Conservation (phyloP, 2,329 filamentous ascomycete genomes). For the Aureobasidium sp. region DNA sequence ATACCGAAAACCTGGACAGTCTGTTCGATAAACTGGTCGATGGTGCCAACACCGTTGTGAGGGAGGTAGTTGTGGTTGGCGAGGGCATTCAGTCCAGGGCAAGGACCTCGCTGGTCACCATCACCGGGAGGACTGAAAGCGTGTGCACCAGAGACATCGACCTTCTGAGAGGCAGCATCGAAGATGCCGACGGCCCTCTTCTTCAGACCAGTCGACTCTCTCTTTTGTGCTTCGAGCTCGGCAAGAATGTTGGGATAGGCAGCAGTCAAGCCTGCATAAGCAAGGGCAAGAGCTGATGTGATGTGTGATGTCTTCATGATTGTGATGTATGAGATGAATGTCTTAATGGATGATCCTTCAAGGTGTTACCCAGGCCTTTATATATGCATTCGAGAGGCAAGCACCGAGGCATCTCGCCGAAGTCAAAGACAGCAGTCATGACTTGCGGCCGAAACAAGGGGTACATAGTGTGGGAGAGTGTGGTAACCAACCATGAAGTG, state of each 20-base stretch:
- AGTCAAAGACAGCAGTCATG: neutral
- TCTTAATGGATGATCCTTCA: neutral
- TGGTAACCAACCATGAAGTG: neutral
- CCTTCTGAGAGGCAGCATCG: slow-evolving; percentile 26
- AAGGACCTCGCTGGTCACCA: slow-evolving; percentile 27
- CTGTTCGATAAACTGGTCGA: slow-evolving; percentile 28
- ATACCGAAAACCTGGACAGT: slow-evolving; percentile 29
- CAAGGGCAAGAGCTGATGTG: slow-evolving; percentile 17
- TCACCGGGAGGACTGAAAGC: slow-evolving; percentile 25
- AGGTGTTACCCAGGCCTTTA: neutral
- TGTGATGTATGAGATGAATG: neutral
- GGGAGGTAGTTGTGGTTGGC: slow-evolving; percentile 30
- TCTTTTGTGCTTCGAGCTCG: slow-evolving; percentile 17
- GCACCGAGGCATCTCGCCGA: slow-evolving; percentile 10
- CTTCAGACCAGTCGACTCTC: neutral
- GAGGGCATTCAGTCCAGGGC: slow-evolving; percentile 30
- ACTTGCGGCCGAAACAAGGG: neutral
- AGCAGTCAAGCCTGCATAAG: slow-evolving; percentile 16
- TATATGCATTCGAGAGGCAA: neutral
- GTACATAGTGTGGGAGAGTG: neutral
- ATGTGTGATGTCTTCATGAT: slow-evolving; percentile 19
- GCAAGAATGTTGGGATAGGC: slow-evolving; percentile 20
- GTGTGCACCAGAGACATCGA: slow-evolving; percentile 25
- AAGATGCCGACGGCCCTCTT: slow-evolving; percentile 21
- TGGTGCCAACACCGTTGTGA: slow-evolving; percentile 30